Conservation (phyloP, 371 early-diverging fungal genomes). For the Mucor circinelloides region DNA sequence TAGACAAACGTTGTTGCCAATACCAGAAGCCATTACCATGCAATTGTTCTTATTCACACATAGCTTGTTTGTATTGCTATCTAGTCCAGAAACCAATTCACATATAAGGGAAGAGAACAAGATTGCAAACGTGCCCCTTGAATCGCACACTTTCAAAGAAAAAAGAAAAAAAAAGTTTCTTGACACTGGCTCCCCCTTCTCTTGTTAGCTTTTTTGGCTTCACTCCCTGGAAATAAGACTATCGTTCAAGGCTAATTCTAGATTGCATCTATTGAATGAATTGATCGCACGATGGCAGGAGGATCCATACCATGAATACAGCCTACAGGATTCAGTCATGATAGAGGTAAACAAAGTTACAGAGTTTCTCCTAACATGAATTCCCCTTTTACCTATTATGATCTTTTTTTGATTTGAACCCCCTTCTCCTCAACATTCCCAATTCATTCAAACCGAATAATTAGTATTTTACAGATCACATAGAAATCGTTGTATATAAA, state of each 20-base stretch:
- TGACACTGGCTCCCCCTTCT: neutral
- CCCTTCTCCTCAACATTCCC: constrained; percentile 10
- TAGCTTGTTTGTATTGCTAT: constrained; percentile 1
- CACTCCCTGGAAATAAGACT: neutral
- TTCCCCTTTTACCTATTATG: neutral
- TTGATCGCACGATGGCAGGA: neutral
- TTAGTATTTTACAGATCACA: neutral
- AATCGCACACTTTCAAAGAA: neutral
- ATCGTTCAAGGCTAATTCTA: neutral
- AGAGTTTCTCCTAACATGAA: neutral
- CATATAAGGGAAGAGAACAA: neutral
- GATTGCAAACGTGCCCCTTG: neutral
- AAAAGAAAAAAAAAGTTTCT: neutral
- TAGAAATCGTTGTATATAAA: neutral
- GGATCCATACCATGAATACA: neutral
- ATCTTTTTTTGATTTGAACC: neutral
- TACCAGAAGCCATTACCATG: neutral
- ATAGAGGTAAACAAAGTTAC: neutral
- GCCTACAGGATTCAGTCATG: neutral
- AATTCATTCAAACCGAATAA: constrained; percentile 9
- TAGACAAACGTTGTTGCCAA: neutral
- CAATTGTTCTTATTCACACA: neutral
- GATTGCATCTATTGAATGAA: neutral
- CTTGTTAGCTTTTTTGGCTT: neutral
- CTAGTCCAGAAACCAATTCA: neutral